phyloP scores from a whole-genome alignment of 495 filamentous ascomycete species.

The Acidomyces sp. region DNA sequence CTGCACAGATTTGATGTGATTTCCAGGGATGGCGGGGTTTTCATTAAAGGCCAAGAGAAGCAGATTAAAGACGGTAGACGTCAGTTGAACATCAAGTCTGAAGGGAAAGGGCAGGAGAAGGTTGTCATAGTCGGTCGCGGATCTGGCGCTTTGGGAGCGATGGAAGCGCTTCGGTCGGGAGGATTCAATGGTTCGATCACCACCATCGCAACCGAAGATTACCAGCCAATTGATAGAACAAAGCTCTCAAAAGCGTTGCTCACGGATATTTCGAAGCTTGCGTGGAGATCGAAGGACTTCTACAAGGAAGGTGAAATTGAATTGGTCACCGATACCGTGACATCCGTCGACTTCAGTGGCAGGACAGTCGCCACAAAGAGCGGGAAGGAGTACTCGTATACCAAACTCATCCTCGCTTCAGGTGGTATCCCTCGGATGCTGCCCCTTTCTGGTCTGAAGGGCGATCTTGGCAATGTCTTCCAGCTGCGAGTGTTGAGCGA shows the following conservation, averaged over 20 bases:
- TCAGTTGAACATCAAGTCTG: conserved; percentile 59
- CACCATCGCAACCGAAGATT: conserved; percentile 69
- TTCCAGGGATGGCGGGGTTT: conserved; percentile 69
- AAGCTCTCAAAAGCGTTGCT: conserved; percentile 93
- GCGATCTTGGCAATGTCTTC: conserved; percentile 73
- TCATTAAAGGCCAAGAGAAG: conserved; percentile 66
- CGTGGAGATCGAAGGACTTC: conserved; percentile 60
- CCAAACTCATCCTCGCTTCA: conserved; percentile 79
- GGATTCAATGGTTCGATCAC: conserved; percentile 75
- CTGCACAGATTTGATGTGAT: conserved; percentile 66
- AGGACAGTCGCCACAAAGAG: conserved; percentile 62
- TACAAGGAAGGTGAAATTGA: conserved; percentile 64
- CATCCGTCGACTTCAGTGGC: conserved; percentile 55
- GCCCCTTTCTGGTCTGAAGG: conserved; percentile 70
- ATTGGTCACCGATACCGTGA: conserved; percentile 60
- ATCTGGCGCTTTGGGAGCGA: conserved; percentile 61
- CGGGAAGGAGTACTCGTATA: conserved; percentile 59
- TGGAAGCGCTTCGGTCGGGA: conserved; percentile 68
- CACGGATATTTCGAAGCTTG: conserved; percentile 64
- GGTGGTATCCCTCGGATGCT: conserved; percentile 69
- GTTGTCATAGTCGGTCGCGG: conserved; percentile 80
- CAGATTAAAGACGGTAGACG: conserved; percentile 66
- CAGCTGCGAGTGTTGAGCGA: conserved; percentile 61
- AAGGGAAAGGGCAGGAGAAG: conserved; percentile 48
- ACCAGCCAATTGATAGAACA: conserved; percentile 78